Percentiles rank a stretch among this genome's conserved stretches.
These are phyloP conservation scores for Cinchona pubescens DNA, from an alignment of 257 asterid species.

Conservation along the genomic window DNA sequence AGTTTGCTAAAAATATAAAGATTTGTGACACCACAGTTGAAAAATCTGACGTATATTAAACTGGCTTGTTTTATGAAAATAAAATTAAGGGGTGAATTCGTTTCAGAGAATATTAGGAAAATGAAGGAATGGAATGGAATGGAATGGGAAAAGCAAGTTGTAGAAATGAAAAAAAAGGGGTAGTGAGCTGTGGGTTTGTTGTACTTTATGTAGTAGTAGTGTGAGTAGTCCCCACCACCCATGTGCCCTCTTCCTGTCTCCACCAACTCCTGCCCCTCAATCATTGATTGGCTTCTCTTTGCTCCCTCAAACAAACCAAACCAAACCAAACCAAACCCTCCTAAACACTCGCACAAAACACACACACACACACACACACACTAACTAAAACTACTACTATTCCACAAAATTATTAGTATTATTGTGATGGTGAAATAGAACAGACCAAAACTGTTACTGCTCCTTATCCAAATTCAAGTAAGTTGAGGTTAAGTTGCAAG, in stretches of 20 bases:
- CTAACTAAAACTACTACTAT: too few relatives aligned
- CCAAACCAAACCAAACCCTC: too few relatives aligned
- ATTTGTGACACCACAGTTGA: too few relatives aligned
- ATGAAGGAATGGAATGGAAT: too few relatives aligned
- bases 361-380: not conserved
- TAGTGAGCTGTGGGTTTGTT: slow-evolving; percentile 3
- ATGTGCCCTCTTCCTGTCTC: slow-evolving; percentile 96
- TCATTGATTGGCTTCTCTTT: slow-evolving; percentile 43
- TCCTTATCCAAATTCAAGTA: not conserved
- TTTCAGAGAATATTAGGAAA: too few relatives aligned
- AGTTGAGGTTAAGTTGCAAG: too few relatives aligned
- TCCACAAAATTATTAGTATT: too few relatives aligned
- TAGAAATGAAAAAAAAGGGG: not conserved
- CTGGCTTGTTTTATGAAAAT: too few relatives aligned
- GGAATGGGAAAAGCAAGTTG: not conserved
- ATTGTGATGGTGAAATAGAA: not conserved
- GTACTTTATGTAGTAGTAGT: slow-evolving; percentile 19
- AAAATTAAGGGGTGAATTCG: too few relatives aligned
- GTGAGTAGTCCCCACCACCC: slow-evolving; percentile 77
- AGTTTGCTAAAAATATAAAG: too few relatives aligned
- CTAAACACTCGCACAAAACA: not conserved
- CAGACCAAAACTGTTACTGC: not conserved
- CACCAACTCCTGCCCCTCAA: slow-evolving; percentile 95
- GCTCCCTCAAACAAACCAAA: too few relatives aligned
- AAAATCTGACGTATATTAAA: too few relatives aligned